phyloP scores from a whole-genome alignment of 257 asterid genomes.

The Marsdenia floribunda region DNA sequence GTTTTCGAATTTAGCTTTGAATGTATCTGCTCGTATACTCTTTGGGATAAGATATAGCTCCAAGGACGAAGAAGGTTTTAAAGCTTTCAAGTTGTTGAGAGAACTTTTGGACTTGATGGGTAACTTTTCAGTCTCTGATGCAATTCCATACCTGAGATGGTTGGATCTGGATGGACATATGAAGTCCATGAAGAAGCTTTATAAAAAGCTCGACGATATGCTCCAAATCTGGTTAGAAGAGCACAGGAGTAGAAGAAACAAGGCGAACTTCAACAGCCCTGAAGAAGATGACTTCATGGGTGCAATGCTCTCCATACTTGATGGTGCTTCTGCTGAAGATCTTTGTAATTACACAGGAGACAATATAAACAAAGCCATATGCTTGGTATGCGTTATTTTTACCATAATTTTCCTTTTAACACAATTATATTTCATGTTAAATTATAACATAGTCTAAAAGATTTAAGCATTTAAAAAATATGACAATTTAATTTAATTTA shows the following conservation, averaged over 20 bases:
- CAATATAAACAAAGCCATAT: background rate
- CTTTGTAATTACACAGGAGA: background rate
- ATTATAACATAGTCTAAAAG: no score
- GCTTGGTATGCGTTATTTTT: background rate
- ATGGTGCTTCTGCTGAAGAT: background rate
- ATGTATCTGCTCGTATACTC: background rate
- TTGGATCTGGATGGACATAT: conserved; percentile 42
- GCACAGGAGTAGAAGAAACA: conserved; percentile 18
- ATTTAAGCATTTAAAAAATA: no score
- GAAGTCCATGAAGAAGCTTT: conserved; percentile 34
- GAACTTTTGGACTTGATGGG: conserved; percentile 34
- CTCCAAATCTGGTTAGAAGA: conserved; percentile 35
- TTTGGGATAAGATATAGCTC: background rate
- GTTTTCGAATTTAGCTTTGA: background rate
- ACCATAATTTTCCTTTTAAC: no score
- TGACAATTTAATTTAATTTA: no score
- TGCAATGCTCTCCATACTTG: conserved; percentile 2
- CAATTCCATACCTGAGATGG: conserved; percentile 33
- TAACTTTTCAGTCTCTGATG: conserved; percentile 29
- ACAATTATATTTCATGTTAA: no score
- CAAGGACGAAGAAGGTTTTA: background rate
- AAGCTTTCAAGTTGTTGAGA: background rate
- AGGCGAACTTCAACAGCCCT: background rate
- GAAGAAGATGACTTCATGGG: conserved; percentile 33
- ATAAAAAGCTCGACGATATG: conserved; percentile 29